A percentile compares a stretch with the other conserved stretches of the same genome.
These are phyloP conservation scores for Pseudocercospora vitis DNA, from an alignment of 2,329 filamentous ascomycete genomes.

Conservation along the genomic window DNA sequence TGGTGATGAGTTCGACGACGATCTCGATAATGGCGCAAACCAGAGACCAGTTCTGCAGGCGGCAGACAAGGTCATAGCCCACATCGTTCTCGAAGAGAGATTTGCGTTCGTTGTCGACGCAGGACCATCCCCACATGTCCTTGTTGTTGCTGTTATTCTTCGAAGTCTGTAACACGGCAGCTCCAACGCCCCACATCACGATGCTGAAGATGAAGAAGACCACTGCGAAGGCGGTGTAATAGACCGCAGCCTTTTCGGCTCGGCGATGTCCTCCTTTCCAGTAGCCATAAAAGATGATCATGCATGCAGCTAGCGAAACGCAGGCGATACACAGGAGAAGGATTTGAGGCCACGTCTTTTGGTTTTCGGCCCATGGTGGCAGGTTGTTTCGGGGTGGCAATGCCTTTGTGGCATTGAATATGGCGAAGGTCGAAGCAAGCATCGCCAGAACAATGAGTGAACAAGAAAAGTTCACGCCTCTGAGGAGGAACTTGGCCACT, in stretches of 20 bases:
- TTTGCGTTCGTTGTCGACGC: conserved; percentile 75
- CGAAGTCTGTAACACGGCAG: conserved; percentile 77
- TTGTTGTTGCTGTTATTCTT: conserved; percentile 72
- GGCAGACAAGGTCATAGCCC: conserved; percentile 86
- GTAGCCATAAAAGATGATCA: conserved; percentile 81
- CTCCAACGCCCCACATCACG: conserved; percentile 86
- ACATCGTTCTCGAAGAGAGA: conserved; percentile 77
- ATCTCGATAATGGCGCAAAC: conserved; percentile 98
- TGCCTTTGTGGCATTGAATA: conserved; percentile 83
- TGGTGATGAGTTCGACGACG: conserved; percentile 86
- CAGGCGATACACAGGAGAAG: conserved; percentile 76
- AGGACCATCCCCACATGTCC: conserved; percentile 99
- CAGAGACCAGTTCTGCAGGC: conserved; percentile 90
- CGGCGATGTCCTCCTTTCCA: conserved; percentile 82
- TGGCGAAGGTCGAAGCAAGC: conserved; percentile 80
- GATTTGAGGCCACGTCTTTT: conserved; percentile 85
- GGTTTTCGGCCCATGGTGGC: conserved; percentile 78
- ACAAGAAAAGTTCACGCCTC: conserved; percentile 94
- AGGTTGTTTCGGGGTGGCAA: conserved; percentile 76
- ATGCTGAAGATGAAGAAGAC: conserved; percentile 92
- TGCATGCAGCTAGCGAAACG: conserved; percentile 75
- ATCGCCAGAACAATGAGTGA: conserved; percentile 91
- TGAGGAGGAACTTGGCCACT: conserved; percentile 91
- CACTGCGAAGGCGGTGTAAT: conserved; percentile 92
- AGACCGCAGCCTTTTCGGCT: conserved; percentile 89